A percentile compares a stretch with the other conserved stretches of the same genome.
Evolutionary conservation across 805 yeast genomes (phyloP).

Genomic region (Lipomyces kockii): DNA sequence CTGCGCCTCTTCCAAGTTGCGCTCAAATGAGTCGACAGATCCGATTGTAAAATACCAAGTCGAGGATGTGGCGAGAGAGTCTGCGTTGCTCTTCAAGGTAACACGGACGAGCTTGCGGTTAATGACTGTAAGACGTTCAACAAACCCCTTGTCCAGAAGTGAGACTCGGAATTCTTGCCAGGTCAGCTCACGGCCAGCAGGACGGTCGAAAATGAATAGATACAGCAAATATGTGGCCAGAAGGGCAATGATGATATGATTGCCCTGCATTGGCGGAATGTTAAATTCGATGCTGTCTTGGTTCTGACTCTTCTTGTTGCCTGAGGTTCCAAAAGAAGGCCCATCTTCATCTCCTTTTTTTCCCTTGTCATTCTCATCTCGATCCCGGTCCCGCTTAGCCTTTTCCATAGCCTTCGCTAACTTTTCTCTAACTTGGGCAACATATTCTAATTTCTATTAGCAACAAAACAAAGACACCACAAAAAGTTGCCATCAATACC

Average conservation of each 20-base stretch:
- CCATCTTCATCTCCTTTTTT: slow-evolving; percentile 1
- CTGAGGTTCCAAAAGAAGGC: neutral
- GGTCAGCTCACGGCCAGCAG: slow-evolving; percentile 58
- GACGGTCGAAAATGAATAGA: slow-evolving; percentile 20
- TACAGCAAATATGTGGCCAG: slow-evolving; percentile 18
- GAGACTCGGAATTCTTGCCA: slow-evolving; percentile 89
- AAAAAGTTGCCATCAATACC: neutral
- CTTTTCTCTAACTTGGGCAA: neutral
- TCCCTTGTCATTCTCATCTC: slow-evolving; percentile 7
- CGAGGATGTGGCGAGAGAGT: slow-evolving; percentile 55
- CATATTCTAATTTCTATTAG: slow-evolving; percentile 2
- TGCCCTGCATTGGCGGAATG: slow-evolving; percentile 25
- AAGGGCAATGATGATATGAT: slow-evolving; percentile 21
- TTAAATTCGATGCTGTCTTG: slow-evolving; percentile 25
- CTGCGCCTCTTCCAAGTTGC: slow-evolving; percentile 75
- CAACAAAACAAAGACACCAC: neutral
- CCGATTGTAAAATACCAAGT: slow-evolving; percentile 75
- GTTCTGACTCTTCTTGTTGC: slow-evolving; percentile 11
- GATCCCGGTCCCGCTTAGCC: slow-evolving; percentile 6
- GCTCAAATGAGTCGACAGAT: slow-evolving; percentile 85
- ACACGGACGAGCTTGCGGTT: slow-evolving; percentile 79
- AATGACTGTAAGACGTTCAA: slow-evolving; percentile 71
- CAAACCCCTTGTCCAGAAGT: slow-evolving; percentile 77
- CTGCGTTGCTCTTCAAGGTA: slow-evolving; percentile 56
- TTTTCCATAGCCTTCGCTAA: slow-evolving; percentile 22